phyloP scores from a whole-genome alignment of 257 asterid genomes.

The Solanum tacnaense region DNA sequence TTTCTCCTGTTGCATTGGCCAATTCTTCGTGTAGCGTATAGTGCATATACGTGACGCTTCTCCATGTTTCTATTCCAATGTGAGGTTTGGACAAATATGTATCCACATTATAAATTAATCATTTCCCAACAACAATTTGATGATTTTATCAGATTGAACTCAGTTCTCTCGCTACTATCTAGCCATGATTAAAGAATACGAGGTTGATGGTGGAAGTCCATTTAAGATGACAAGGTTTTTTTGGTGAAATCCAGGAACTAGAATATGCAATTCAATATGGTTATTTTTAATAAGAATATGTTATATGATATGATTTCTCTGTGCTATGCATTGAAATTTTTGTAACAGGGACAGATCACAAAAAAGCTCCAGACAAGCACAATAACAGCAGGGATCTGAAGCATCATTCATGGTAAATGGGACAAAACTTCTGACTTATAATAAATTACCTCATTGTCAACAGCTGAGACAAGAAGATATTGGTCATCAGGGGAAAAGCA shows the following conservation, averaged over 20 bases:
- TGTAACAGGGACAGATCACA: neutral
- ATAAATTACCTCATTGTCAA: conserved; percentile 79
- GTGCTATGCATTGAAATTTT: neutral
- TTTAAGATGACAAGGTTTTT: neutral
- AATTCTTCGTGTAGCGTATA: neutral
- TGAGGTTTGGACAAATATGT: neutral
- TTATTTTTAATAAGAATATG: neutral
- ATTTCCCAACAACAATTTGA: neutral
- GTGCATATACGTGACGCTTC: neutral
- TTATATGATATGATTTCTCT: neutral
- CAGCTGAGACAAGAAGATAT: conserved; percentile 89
- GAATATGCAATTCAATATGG: neutral
- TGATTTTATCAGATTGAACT: neutral
- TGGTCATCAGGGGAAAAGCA: conserved; percentile 95
- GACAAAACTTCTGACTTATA: neutral
- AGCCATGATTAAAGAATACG: neutral
- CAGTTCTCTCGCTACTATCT: neutral
- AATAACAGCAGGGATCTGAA: neutral
- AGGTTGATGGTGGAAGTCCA: neutral
- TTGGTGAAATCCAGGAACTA: neutral
- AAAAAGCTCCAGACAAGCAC: neutral
- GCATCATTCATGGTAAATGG: neutral
- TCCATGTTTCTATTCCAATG: neutral
- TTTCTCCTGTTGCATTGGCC: neutral
- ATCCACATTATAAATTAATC: neutral